Evolutionary conservation across 495 filamentous ascomycete species (phyloP).

Genomic region (Aspergillus heteromorphus): DNA sequence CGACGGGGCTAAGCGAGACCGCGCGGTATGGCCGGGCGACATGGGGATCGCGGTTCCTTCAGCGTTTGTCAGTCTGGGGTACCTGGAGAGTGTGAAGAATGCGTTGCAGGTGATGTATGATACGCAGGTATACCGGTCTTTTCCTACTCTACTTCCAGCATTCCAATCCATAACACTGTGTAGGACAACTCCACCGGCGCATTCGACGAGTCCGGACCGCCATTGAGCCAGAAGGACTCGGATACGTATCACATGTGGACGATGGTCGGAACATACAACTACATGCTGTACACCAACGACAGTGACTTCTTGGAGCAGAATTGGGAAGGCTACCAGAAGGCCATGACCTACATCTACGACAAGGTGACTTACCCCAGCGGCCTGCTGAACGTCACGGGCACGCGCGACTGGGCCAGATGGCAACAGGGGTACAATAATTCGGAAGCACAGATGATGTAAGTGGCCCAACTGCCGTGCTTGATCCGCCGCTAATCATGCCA

Average conservation of each 20-base stretch:
- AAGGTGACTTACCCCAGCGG: slow-evolving; percentile 47
- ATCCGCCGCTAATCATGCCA: slow-evolving; percentile 11
- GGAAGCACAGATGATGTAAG: slow-evolving; percentile 53
- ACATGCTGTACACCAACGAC: slow-evolving; percentile 54
- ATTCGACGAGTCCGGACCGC: slow-evolving; percentile 56
- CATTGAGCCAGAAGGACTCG: slow-evolving; percentile 48
- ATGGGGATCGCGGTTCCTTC: slow-evolving; percentile 57
- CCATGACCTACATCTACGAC: slow-evolving; percentile 49
- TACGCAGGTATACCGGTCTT: slow-evolving; percentile 38
- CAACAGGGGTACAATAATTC: slow-evolving; percentile 47
- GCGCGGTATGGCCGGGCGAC: slow-evolving; percentile 56
- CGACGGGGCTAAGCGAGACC: slow-evolving; percentile 57
- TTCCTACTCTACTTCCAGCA: not conserved
- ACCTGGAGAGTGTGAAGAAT: slow-evolving; percentile 57
- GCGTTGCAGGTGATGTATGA: slow-evolving; percentile 57
- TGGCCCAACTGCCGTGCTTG: not conserved
- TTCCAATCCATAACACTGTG: not conserved
- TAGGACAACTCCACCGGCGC: slow-evolving; percentile 32
- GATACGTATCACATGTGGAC: slow-evolving; percentile 63
- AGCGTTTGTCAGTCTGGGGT: slow-evolving; percentile 53
- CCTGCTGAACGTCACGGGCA: slow-evolving; percentile 52
- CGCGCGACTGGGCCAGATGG: slow-evolving; percentile 54
- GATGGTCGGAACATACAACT: slow-evolving; percentile 60
- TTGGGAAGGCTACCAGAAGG: slow-evolving; percentile 46
- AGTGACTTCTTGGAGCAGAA: slow-evolving; percentile 43